These are phyloP conservation scores for Auriculariales sp. DNA, from an alignment of 768 basidiomycete species.

Conservation along the genomic window DNA sequence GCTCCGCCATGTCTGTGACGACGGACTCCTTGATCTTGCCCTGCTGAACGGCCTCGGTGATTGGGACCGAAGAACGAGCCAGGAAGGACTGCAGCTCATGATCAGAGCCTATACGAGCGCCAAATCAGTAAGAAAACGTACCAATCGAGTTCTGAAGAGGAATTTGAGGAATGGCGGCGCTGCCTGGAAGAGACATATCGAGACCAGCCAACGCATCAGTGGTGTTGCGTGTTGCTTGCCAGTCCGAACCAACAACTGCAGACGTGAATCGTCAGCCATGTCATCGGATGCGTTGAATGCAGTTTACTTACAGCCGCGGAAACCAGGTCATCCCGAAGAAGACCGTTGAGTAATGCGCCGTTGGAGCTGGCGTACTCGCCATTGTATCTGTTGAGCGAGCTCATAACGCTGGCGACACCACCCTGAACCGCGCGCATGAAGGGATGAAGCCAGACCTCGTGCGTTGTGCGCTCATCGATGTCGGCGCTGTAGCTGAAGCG, in stretches of 20 bases:
- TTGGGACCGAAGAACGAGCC: constrained; percentile 7
- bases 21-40: constrained; percentile 35
- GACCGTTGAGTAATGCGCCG: constrained; percentile 49
- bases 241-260: constrained; percentile 11
- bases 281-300: not conserved
- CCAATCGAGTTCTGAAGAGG: not conserved
- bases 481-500: constrained; percentile 29
- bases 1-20: constrained; percentile 59
- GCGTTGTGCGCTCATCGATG: constrained; percentile 67
- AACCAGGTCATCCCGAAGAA: constrained; percentile 64
- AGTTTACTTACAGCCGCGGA: constrained; percentile 25
- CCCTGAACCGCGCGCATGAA: constrained; percentile 62
- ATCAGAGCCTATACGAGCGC: constrained; percentile 10
- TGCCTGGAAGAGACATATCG: not conserved
- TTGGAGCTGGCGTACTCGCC: constrained; percentile 64
- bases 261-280: not conserved
- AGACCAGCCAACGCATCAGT: not conserved
- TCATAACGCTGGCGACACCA: constrained; percentile 61
- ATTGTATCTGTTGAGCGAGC: constrained; percentile 37
- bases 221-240: constrained; percentile 7
- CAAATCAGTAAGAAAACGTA: constrained; percentile 7
- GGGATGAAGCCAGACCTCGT: constrained; percentile 58
- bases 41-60: constrained; percentile 35
- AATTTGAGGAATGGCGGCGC: not conserved
- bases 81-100: constrained; percentile 17